Evolutionary conservation across 176 grass and related monocot species (phyloP).

Genomic region (Hordeum marinum): DNA sequence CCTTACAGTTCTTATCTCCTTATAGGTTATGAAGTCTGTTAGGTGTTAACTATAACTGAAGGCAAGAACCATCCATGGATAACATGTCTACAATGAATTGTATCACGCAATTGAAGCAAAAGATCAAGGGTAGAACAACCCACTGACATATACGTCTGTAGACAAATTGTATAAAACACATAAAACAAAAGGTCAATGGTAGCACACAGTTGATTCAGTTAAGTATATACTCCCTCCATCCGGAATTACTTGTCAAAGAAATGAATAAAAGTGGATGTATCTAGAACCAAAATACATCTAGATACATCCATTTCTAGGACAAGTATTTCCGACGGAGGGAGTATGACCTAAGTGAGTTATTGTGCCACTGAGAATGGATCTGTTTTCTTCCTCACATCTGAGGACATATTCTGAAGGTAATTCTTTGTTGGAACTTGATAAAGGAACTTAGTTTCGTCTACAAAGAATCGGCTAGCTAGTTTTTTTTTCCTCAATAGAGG

Average conservation of each 20-base stretch:
- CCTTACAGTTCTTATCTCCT: background rate
- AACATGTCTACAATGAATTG: background rate
- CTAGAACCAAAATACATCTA: too few relatives aligned
- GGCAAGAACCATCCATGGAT: background rate
- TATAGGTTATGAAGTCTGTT: conserved; percentile 3
- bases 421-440: background rate
- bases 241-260: too few relatives aligned
- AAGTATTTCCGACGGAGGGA: too few relatives aligned
- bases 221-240: too few relatives aligned
- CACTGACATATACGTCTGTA: background rate
- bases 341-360: background rate
- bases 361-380: background rate
- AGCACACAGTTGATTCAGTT: background rate
- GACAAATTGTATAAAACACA: background rate
- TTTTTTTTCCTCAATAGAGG: background rate
- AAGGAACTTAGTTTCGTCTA: conserved; percentile 1
- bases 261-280: too few relatives aligned
- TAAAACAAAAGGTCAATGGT: background rate
- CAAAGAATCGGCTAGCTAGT: background rate
- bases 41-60: background rate
- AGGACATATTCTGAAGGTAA: background rate
- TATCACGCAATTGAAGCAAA: background rate
- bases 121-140: background rate
- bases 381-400: background rate
- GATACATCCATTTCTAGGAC: too few relatives aligned